These are phyloP conservation scores for Meyerozyma smithsonii DNA, from an alignment of 1,139 yeast genomes.

Conservation along the genomic window DNA sequence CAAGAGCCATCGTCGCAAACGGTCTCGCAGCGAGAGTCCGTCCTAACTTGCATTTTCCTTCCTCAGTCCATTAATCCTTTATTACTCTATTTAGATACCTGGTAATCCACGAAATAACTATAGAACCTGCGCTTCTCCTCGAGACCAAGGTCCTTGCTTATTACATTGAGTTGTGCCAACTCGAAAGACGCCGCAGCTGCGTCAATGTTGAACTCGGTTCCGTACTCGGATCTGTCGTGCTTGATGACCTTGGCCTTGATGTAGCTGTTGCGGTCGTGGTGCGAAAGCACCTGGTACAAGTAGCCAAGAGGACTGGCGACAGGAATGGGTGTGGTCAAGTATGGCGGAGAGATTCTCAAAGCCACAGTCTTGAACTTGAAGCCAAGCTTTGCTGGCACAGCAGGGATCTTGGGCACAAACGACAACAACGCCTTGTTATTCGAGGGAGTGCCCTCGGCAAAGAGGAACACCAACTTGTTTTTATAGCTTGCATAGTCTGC, in stretches of 20 bases:
- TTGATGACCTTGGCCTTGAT: conserved; percentile 24
- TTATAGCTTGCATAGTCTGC: conserved; percentile 20
- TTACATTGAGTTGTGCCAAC: conserved; percentile 24
- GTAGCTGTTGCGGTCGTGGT: conserved; percentile 15
- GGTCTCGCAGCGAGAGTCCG: too few relatives aligned
- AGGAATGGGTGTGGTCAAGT: conserved; percentile 33
- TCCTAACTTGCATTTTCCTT: too few relatives aligned
- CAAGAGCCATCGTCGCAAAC: not conserved
- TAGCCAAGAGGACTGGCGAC: conserved; percentile 17
- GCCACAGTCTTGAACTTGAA: conserved; percentile 39
- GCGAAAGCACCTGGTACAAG: conserved; percentile 22
- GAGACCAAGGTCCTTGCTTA: conserved; percentile 23
- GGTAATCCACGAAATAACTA: conserved; percentile 23
- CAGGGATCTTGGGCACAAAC: conserved; percentile 20
- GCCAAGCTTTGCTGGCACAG: conserved; percentile 7
- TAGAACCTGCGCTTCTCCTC: conserved; percentile 29
- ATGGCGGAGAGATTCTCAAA: conserved; percentile 34
- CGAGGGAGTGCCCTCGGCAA: conserved; percentile 68
- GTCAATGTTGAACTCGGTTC: conserved; percentile 11
- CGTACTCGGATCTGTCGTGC: conserved; percentile 9
- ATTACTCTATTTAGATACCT: conserved; percentile 12
- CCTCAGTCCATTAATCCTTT: conserved; percentile 9
- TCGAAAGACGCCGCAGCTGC: conserved; percentile 23
- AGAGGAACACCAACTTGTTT: conserved; percentile 40
- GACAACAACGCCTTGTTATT: conserved; percentile 60